Percentiles rank a stretch among this genome's conserved stretches.
phyloP scores from a whole-genome alignment of 2,329 filamentous ascomycete genomes.

The Xylaria polymorpha region DNA sequence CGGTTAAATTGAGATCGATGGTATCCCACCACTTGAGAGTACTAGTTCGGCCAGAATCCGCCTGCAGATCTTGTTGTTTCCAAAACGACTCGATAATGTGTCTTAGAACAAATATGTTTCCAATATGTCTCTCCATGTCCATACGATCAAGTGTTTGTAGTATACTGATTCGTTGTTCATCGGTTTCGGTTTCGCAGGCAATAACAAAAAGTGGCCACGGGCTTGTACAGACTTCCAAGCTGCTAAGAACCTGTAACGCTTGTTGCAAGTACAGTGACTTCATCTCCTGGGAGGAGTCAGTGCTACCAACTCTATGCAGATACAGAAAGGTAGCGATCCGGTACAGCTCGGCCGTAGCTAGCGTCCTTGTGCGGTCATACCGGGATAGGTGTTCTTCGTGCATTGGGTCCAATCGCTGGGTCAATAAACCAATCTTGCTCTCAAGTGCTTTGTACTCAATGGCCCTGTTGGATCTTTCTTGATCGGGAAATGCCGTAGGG shows the following conservation, averaged over 20 bases:
- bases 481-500: slow-evolving; percentile 42
- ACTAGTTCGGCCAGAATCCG: slow-evolving; percentile 47
- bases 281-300: slow-evolving; percentile 44
- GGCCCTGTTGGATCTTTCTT: slow-evolving; percentile 46
- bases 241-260: slow-evolving; percentile 53
- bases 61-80: slow-evolving; percentile 58
- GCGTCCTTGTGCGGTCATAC: slow-evolving; percentile 48
- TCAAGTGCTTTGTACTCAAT: slow-evolving; percentile 47
- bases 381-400: slow-evolving; percentile 49
- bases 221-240: slow-evolving; percentile 58
- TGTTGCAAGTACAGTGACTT: slow-evolving; percentile 49
- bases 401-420: slow-evolving; percentile 47
- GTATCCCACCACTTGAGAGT: slow-evolving; percentile 55
- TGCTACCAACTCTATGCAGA: slow-evolving; percentile 48
- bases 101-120: slow-evolving; percentile 58
- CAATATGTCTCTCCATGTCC: slow-evolving; percentile 57
- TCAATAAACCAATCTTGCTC: slow-evolving; percentile 44
- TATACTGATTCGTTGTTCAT: slow-evolving; percentile 56
- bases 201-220: slow-evolving; percentile 62
- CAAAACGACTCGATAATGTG: slow-evolving; percentile 58
- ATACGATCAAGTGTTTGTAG: slow-evolving; percentile 57
- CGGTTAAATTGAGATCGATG: slow-evolving; percentile 50
- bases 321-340: slow-evolving; percentile 61
- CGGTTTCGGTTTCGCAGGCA: slow-evolving; percentile 57
- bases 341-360: slow-evolving; percentile 63